Base-by-base conservation (phyloP, 257 asterid genomes). In the Leonotis leonurus region DNA sequence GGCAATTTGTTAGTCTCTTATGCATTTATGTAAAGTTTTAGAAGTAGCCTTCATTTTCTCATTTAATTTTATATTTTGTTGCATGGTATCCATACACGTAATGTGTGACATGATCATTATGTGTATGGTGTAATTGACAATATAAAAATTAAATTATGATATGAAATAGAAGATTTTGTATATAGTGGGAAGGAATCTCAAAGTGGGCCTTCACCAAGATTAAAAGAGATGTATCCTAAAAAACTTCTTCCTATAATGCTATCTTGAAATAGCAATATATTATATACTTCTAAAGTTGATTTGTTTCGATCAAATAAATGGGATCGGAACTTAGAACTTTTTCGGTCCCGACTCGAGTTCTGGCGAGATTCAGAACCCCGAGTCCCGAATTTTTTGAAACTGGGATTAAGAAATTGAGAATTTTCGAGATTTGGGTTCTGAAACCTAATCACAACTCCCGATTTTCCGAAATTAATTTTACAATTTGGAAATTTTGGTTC, bases 121-220 rank as follows among this genome's bases (percentile, higher is more conserved):
- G 13, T 6, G 6, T 13, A 56, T 57, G 12, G 37, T 20, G 18
- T 21, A 36, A 57, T 16, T 27, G 8, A 50, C 25, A 2, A 26
- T 13, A 18, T 17, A 8, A 30, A 29, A 32, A 26, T 29, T 18
- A 30, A 22, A 57, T 0, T 2, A 18, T 16, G 40, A 13, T 52
- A 27, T 3, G 6, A 13, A 27, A n/a, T 26, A n/a, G 17, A 26
- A 27, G n/a, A n/a, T n/a, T n/a, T n/a, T n/a, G n/a, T 46, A 37
- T 49, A 55, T 69, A 65, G 71, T 65, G 68, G 78, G 55, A 36
- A 64, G 71, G 80, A 68, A 64, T 78, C 73, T 64, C 57, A 68
- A 25, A 59, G 67, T 78, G 74, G 73, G 32, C 78, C 63, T 69
- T 65, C 65, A 60, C 70, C 55, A 50, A 27, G 65, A 65, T 35